Conservation (phyloP, 495 filamentous ascomycete species). For the Podospora anserina region DNA sequence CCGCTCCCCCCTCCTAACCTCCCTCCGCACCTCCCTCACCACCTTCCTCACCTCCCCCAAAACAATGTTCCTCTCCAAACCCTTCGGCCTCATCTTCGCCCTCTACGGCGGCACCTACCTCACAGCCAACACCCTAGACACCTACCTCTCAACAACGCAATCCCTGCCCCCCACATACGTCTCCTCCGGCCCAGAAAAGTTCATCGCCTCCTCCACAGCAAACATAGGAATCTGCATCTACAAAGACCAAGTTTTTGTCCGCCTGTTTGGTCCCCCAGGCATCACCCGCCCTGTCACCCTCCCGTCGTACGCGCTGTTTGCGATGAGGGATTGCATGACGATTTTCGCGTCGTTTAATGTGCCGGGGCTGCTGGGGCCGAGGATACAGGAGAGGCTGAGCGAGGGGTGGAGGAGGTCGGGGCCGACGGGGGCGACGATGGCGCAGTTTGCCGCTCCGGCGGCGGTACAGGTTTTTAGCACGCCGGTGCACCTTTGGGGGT, state of each 20-base stretch:
- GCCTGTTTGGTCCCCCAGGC: conserved; percentile 66
- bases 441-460: conserved; percentile 80
- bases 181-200: conserved; percentile 75
- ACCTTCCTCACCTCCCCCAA: conserved; percentile 67
- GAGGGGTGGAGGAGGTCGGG: conserved; percentile 41
- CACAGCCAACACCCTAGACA: conserved; percentile 87
- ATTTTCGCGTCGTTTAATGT: conserved; percentile 95
- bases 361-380: conserved; percentile 70
- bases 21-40: conserved; percentile 60
- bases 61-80: conserved; percentile 68
- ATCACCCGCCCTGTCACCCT: conserved; percentile 52
- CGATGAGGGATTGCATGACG: conserved; percentile 79
- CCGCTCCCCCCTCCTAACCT: conserved; percentile 63
- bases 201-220: conserved; percentile 73
- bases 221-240: conserved; percentile 90
- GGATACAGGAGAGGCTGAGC: conserved; percentile 53
- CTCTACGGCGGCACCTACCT: conserved; percentile 90
- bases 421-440: conserved; percentile 51
- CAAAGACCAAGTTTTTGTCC: conserved; percentile 86
- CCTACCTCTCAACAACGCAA: conserved; percentile 62
- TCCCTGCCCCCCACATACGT: conserved; percentile 54
- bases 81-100: conserved; percentile 82
- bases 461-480: conserved; percentile 78
- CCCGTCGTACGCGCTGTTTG: conserved; percentile 75
- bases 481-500: conserved; percentile 79